Evolutionary conservation across 306 rosid species (phyloP).

Genomic region (Alnus rubra): DNA sequence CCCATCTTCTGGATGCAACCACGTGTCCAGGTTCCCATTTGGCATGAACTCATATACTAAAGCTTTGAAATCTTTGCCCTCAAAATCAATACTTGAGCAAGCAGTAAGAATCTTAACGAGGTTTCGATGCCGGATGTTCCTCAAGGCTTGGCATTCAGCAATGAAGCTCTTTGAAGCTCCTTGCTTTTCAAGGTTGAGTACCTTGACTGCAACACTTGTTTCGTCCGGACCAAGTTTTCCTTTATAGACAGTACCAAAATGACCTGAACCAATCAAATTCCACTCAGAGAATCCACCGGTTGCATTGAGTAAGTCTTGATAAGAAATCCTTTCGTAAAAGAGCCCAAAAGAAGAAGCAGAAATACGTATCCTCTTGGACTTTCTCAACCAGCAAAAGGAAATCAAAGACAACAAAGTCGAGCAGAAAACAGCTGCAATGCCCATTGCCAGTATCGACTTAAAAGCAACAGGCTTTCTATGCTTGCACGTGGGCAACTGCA

Average conservation of each 20-base stretch:
- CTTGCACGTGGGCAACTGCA: neutral
- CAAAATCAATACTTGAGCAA: slow-evolving; percentile 26
- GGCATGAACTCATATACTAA: slow-evolving; percentile 22
- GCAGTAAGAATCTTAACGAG: slow-evolving; percentile 23
- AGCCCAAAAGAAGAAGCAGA: neutral
- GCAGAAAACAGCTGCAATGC: neutral
- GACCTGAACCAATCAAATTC: too few relatives aligned
- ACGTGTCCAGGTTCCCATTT: slow-evolving; percentile 22
- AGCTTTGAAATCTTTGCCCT: slow-evolving; percentile 14
- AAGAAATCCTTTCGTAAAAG: too few relatives aligned
- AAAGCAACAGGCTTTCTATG: neutral
- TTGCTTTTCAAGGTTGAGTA: slow-evolving; percentile 22
- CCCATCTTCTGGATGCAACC: slow-evolving; percentile 14
- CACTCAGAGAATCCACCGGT: too few relatives aligned
- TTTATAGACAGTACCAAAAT: slow-evolving; percentile 35
- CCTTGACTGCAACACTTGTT: slow-evolving; percentile 25
- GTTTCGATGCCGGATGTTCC: slow-evolving; percentile 26
- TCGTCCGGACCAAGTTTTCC: slow-evolving; percentile 10
- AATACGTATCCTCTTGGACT: neutral
- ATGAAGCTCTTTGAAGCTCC: slow-evolving; percentile 30
- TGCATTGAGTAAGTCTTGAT: too few relatives aligned
- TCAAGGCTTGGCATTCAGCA: slow-evolving; percentile 29
- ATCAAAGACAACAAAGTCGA: neutral
- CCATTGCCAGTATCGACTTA: neutral
- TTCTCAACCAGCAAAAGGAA: neutral